Conservation (phyloP, 176 grass and related monocot species). For the Alopecurus myosuroides region DNA sequence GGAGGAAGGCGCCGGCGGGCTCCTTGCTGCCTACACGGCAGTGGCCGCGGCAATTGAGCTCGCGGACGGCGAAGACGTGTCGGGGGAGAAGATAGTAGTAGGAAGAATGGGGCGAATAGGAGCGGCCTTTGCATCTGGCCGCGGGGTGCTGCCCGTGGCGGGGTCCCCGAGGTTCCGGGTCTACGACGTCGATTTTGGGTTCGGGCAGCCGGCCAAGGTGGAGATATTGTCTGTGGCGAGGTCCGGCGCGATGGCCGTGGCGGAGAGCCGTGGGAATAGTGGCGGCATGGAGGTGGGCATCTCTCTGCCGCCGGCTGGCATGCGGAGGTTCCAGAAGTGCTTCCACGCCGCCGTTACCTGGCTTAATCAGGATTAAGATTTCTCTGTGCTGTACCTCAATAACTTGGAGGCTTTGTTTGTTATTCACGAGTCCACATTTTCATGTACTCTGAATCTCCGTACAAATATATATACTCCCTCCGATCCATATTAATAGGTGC, state of each 20-base stretch:
- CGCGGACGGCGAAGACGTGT: too few species aligned
- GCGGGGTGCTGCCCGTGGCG: background rate
- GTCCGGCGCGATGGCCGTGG: constrained; percentile 21
- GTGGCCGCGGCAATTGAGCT: background rate
- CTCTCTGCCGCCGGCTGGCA: constrained; percentile 19
- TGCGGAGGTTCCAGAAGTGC: constrained; percentile 16
- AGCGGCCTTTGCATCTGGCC: too few species aligned
- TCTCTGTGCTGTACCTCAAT: too few species aligned
- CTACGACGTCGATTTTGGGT: constrained; percentile 46
- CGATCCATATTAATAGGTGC: too few species aligned
- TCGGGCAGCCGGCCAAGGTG: constrained; percentile 36
- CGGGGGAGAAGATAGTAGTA: too few species aligned
- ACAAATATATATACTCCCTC: too few species aligned
- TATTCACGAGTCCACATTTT: too few species aligned
- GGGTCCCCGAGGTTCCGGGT: constrained; percentile 42
- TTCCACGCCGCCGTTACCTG: background rate
- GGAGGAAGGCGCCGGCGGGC: background rate
- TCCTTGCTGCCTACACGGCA: background rate
- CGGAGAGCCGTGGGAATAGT: constrained; percentile 9
- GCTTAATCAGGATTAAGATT: too few species aligned
- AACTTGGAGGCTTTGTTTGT: too few species aligned
- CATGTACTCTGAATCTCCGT: too few species aligned
- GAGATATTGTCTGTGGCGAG: constrained; percentile 23
- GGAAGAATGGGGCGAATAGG: too few species aligned
- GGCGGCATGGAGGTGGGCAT: constrained; percentile 38